These are phyloP conservation scores for Adansonia madagascariensis DNA, from an alignment of 441 rosid genomes.

Conservation along the genomic window DNA sequence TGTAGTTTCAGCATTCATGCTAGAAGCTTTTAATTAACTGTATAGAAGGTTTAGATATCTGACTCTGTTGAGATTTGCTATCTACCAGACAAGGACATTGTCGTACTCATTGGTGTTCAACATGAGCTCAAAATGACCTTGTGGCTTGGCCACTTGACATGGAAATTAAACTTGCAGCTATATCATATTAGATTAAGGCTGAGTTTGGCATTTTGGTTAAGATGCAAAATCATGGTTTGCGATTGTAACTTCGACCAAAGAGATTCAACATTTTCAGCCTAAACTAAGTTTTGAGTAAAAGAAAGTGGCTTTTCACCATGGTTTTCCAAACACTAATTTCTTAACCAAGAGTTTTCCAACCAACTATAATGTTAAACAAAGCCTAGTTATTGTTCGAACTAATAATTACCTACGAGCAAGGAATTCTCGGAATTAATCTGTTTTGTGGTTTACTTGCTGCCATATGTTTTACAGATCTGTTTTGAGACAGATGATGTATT, in stretches of 20 bases:
- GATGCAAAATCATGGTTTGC: conserved; percentile 7
- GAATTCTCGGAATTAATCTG: no score
- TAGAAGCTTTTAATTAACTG: background rate
- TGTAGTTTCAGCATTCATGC: background rate
- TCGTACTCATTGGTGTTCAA: background rate
- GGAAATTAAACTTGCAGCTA: background rate
- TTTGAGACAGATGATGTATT: background rate
- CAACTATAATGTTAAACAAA: background rate
- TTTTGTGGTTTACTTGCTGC: background rate
- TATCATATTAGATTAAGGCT: background rate
- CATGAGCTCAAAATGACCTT: background rate
- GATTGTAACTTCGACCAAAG: background rate
- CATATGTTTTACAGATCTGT: background rate
- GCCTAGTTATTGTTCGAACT: background rate
- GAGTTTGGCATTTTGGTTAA: background rate
- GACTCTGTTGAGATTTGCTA: background rate
- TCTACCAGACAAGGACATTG: background rate
- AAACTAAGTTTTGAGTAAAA: background rate
- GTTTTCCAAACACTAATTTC: background rate
- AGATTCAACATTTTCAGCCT: background rate
- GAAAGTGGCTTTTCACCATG: background rate
- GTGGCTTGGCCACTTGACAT: background rate
- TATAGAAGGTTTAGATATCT: background rate
- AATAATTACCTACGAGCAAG: no score
- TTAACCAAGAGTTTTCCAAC: background rate